Base-by-base conservation (phyloP, 345 rosid genomes). In the Lepidium sativum region DNA sequence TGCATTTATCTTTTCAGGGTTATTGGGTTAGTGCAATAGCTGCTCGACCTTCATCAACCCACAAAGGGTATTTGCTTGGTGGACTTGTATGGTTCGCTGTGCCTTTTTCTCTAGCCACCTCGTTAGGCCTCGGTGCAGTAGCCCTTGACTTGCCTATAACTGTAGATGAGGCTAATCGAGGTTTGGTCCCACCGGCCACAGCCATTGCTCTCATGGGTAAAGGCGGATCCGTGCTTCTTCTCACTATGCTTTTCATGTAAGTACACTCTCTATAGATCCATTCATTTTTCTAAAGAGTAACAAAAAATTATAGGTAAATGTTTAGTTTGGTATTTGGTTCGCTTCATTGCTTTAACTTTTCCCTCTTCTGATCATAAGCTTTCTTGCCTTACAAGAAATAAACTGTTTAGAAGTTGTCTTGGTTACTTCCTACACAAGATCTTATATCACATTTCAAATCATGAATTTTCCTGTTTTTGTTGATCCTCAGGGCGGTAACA, bases 11-110 rank as follows among this genome's bases (percentile, higher is more conserved):
- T 16, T 17, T 13, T 57, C 33, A 92, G 98, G 95, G 98, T 31
- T 92, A 92, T 65, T 92, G 98, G 98, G 88, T 92, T 65, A 87
- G 96, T 77, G 96, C 98, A 23, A 92, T 89, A 74, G 98, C 98
- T 49, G 98, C 98, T 7, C 62, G 95, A 40, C 98, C 96, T 71
- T 85, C 95, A 15, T 87, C 98, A 2, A 89, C 98, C 15, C 98
- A 87, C 59, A 88, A 87, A 68, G 98, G 98, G 6, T 92, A 89
- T 77, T 72, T 92, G 72, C 65, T 92, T 39, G 98, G 96, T 6
- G 98, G 95, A 20, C 84, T 92, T 11, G 91, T 92, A 9, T 92
- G 98, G 98, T 92, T 92, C 38, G 96, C 98, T 0, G 96, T 92
- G 40, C 98, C 98, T 4, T 92, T 92, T 69, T 87, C 98, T 27